Evolutionary conservation across 1,284 basidiomycete species (phyloP).

Genomic region (Entoloma clypeatum): DNA sequence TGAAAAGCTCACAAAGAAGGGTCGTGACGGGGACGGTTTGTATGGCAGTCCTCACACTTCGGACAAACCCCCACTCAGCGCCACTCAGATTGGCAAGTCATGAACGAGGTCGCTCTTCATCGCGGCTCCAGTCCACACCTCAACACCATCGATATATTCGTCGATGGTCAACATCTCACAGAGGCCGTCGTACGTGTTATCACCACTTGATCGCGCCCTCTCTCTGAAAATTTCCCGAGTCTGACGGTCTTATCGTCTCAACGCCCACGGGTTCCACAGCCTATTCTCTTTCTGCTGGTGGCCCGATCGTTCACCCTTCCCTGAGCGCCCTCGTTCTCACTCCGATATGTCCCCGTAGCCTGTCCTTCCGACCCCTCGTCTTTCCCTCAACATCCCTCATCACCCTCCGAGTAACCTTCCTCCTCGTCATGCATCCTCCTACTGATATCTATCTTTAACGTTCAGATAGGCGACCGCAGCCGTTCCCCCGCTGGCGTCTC

Average conservation of each 20-base stretch:
- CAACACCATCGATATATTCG: constrained; percentile 91
- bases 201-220: constrained; percentile 2
- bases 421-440: constrained; percentile 2
- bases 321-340: constrained; percentile 88
- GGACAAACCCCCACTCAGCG: constrained; percentile 8
- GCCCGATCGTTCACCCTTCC: constrained; percentile 94
- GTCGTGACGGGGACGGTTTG: constrained; percentile 53
- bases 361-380: constrained; percentile 90
- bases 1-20: constrained; percentile 53
- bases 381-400: constrained; percentile 84
- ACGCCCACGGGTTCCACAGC: constrained; percentile 97
- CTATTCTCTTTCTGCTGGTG: constrained; percentile 93
- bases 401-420: constrained; percentile 66
- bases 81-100: constrained; percentile 82
- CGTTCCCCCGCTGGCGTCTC: constrained; percentile 87
- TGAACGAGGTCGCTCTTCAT: constrained; percentile 96
- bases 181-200: constrained; percentile 80
- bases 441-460: constrained; percentile 3
- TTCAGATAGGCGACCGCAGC: constrained; percentile 79
- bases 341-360: constrained; percentile 90
- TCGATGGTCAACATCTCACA: constrained; percentile 94
- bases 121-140: constrained; percentile 89
- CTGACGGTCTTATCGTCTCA: constrained; percentile 92
- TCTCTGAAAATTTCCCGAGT: constrained; percentile 43
- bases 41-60: constrained; percentile 6